phyloP scores from a whole-genome alignment of 164 flowering plant genomes.

The Saururus chinensis region DNA sequence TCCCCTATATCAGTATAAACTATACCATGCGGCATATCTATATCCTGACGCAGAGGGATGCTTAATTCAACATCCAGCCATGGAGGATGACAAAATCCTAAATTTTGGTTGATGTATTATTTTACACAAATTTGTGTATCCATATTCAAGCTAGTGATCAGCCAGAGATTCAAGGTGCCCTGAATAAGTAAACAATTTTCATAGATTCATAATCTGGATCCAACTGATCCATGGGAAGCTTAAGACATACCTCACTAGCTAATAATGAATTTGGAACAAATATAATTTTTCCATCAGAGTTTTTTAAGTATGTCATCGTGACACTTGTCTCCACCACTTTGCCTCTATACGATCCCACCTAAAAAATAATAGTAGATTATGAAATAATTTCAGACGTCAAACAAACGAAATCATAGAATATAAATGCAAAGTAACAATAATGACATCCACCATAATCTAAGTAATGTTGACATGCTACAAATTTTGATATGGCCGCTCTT shows the following conservation, averaged over 20 bases:
- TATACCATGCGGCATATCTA: conserved; percentile 53
- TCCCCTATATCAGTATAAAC: conserved; percentile 59
- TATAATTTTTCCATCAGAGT: conserved; percentile 77
- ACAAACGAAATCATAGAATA: no score
- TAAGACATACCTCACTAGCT: conserved; percentile 75
- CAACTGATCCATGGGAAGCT: conserved; percentile 33
- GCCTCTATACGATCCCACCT: conserved; percentile 94
- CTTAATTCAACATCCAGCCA: conserved; percentile 53
- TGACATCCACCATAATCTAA: no score
- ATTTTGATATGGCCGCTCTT: no score
- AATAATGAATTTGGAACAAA: conserved; percentile 86
- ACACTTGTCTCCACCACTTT: conserved; percentile 91
- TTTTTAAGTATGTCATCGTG: conserved; percentile 61
- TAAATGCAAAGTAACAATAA: no score
- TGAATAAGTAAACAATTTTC: no score
- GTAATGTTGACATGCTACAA: no score
- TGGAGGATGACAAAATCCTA: conserved; percentile 33
- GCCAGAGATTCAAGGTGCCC: no score
- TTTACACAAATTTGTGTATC: no score
- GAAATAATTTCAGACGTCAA: conserved; percentile 3
- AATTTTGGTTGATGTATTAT: no score
- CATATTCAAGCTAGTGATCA: no score
- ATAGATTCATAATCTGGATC: no score
- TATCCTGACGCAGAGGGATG: conserved; percentile 50
- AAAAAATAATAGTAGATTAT: no score